Base-by-base conservation (phyloP, 108 stramenopile species). In the Cyclotella choctawhatcheeana region DNA sequence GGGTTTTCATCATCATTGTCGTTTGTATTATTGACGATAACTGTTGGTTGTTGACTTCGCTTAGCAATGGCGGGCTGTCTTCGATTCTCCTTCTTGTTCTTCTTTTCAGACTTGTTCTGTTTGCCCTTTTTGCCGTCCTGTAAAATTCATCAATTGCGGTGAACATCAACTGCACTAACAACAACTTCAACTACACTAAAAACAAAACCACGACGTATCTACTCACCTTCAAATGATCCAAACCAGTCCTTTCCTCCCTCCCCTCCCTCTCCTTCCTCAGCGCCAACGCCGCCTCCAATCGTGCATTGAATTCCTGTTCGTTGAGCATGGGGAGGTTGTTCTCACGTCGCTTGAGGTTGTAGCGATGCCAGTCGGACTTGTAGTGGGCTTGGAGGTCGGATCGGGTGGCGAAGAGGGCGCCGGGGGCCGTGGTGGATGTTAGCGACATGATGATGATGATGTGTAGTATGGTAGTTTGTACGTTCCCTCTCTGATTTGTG, bases 291-390 rank as follows among this genome's bases (percentile, higher is more conserved):
- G 96, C 96, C 40, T 89, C 89, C 69, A 86, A 68, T 30, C 96
- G 86, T 10, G 83, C 74, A 51, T 81, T 78, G 64, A 96, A 96
- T 31, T 94, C 93, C 25, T 25, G 27, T 60, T 93, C 85, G 40
- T 77, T 71, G 44, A 96, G 45, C 69, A 92, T 68, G 26, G 87
- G 82, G 67, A 98, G 74, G 21, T 81, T 86, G 10, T 91, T 90
- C 50, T 96, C 91, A 45, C 96, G 89, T 45, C 97, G 92, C 78
- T 95, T 96, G 58, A 98, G 85, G 81, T 99, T 99, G 86, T 97
- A 97, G 59, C 89, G 84, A 82, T 99, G 98, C 98, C 98, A 98
- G 63, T 96, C 96, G 35, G 90, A 90, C 72, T 92, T 94, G 89
- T 96, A 96, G 60, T 96, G 95, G 14, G 84, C 76, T 52, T 88